Evolutionary conservation across 2,329 filamentous ascomycete genomes (phyloP).

Genomic region (Aschersonia sp.): DNA sequence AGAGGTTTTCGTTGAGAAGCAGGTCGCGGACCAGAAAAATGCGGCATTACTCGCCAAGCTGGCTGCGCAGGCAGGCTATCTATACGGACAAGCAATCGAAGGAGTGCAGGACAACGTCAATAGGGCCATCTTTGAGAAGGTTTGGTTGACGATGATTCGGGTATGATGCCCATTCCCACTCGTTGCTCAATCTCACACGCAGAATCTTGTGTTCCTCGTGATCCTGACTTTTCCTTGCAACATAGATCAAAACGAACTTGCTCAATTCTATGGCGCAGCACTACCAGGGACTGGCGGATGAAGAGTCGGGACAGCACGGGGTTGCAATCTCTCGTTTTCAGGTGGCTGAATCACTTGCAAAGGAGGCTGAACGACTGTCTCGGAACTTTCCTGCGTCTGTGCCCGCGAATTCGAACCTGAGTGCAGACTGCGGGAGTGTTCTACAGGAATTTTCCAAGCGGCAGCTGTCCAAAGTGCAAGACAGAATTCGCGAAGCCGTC

Average conservation of each 20-base stretch:
- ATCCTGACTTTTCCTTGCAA: neutral
- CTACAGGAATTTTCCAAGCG: conserved; percentile 74
- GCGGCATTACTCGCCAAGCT: conserved; percentile 82
- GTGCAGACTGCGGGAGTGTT: conserved; percentile 59
- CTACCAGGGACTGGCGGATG: conserved; percentile 82
- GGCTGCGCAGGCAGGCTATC: conserved; percentile 74
- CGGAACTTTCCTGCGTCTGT: conserved; percentile 68
- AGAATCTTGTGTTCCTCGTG: neutral
- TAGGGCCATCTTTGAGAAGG: conserved; percentile 84
- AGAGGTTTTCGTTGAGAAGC: conserved; percentile 95
- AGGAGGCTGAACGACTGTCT: conserved; percentile 63
- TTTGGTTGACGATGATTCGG: conserved; percentile 75
- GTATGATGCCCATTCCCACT: too few species aligned
- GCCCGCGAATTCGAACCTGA: conserved; percentile 69
- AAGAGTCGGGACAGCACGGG: conserved; percentile 78
- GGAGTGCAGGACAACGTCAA: conserved; percentile 86
- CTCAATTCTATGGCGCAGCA: conserved; percentile 82
- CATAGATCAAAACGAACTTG: conserved; percentile 61
- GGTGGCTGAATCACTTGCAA: conserved; percentile 62
- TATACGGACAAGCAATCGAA: conserved; percentile 79
- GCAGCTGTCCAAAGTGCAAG: conserved; percentile 66
- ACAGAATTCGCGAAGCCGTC: conserved; percentile 58
- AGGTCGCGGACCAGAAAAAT: conserved; percentile 86
- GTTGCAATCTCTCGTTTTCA: conserved; percentile 71
- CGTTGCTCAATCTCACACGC: neutral